Base-by-base conservation (phyloP, 352 stramenopile genomes). In the Pythium biforme region DNA sequence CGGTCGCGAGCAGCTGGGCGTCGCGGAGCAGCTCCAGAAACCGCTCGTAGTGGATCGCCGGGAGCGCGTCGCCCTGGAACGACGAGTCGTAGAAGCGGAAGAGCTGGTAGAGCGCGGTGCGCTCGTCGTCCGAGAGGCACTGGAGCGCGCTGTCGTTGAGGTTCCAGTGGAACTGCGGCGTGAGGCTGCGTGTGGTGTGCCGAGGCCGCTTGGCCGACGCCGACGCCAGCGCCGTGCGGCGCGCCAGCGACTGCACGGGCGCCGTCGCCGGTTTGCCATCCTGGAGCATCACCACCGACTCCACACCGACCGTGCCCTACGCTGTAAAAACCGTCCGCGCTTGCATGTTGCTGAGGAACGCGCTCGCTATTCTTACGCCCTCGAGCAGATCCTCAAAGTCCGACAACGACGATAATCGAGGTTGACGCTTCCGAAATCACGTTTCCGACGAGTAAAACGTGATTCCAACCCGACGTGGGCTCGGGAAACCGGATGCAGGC, bases 61-160 rank as follows among this genome's bases (percentile, higher is more conserved):
- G 75, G 15, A 87, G 48, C 25, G 55, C 25, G 59, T 87, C 79
- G 9, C 71, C 75, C 14, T 58, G n/a, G 29, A 59, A 60, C 9
- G 79, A 87, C 2, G 79, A 87, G 46, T 87, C 75, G 62, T 87
- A 89, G 53, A 89, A 86, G 14, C 67, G 60, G 60, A 87, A 87
- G 23, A 87, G 33, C 12, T 68, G 55, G 40, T 89, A 83, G n/a
- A 86, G 68, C 39, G 77, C 56, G 22, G 64, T 49, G 6, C 79
- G 46, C 20, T 87, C 74, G 4, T 47, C 20, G 10, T 57, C 20
- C 3, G 58, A 61, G 25, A 87, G 57, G 17, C 52, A 60, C 34
- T 73, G 49, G 3, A 79, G 39, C 11, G 73, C 75, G 4, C 29
- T 69, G 8, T 68, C 60, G 55, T 87, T 87, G 5, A 87, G 59